Percentiles rank a stretch among this genome's conserved stretches.
phyloP scores from a whole-genome alignment of 495 filamentous ascomycete genomes.

The Penicillium cinerascens region DNA sequence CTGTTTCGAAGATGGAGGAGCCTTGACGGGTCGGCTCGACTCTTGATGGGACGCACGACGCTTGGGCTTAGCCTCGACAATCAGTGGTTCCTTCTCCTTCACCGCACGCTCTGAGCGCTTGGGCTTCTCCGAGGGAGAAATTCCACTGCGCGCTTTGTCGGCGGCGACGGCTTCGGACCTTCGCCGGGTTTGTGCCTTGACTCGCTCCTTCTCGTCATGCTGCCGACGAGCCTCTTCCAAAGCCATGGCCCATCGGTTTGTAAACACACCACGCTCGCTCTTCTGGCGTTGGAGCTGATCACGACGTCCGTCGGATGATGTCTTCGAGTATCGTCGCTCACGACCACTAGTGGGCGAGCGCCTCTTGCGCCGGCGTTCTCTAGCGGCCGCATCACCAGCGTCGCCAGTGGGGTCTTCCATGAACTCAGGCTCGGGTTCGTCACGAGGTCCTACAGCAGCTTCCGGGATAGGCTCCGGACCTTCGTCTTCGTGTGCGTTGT shows the following conservation, averaged over 20 bases:
- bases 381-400: slow-evolving; percentile 7
- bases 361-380: slow-evolving; percentile 28
- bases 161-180: slow-evolving; percentile 18
- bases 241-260: slow-evolving; percentile 39
- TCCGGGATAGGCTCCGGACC: slow-evolving; percentile 13
- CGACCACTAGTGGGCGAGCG: slow-evolving; percentile 17
- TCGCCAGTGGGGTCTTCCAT: slow-evolving; percentile 12
- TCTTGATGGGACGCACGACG: slow-evolving; percentile 24
- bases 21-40: slow-evolving; percentile 15
- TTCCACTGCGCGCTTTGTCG: slow-evolving; percentile 21
- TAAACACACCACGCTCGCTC: slow-evolving; percentile 33
- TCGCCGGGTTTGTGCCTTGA: slow-evolving; percentile 13
- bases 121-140: slow-evolving; percentile 11
- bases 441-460: slow-evolving; percentile 3
- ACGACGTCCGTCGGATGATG: slow-evolving; percentile 36
- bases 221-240: slow-evolving; percentile 39
- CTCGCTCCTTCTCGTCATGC: slow-evolving; percentile 34
- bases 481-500: slow-evolving; percentile 2
- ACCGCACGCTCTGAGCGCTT: slow-evolving; percentile 17
- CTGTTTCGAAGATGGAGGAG: slow-evolving; percentile 29
- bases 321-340: slow-evolving; percentile 36
- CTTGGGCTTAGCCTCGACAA: slow-evolving; percentile 19
- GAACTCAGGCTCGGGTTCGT: slow-evolving; percentile 9
- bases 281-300: slow-evolving; percentile 32
- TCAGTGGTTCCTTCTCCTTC: slow-evolving; percentile 18